Conservation (phyloP, 345 rosid genomes). For the Salix udensis region DNA sequence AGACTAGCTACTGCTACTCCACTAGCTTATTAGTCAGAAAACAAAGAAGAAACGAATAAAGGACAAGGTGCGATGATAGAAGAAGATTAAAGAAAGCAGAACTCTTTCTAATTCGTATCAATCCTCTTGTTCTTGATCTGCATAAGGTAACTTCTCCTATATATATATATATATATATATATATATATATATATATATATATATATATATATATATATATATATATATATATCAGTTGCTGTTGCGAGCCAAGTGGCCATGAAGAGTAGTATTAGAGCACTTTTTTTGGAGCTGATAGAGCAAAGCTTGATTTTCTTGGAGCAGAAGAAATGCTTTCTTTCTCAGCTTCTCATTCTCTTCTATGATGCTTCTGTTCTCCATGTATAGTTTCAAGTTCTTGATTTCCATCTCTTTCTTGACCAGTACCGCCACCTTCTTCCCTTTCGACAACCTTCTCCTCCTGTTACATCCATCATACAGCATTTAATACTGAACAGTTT, state of each 20-base stretch:
- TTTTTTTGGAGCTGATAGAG: slow-evolving; percentile 46
- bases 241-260: not conserved
- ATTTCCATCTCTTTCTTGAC: slow-evolving; percentile 41
- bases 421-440: slow-evolving; percentile 6
- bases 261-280: not conserved
- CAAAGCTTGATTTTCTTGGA: slow-evolving; percentile 64
- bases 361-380: slow-evolving; percentile 63
- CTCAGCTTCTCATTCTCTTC: slow-evolving; percentile 66
- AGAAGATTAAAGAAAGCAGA: not conserved
- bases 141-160: not conserved
- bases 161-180: not conserved
- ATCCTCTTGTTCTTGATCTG: not conserved
- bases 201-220: too few species aligned
- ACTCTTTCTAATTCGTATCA: not conserved
- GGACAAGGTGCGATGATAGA: not conserved
- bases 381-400: slow-evolving; percentile 55
- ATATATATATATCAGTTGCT: not conserved
- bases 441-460: slow-evolving; percentile 27
- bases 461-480: slow-evolving; percentile 17
- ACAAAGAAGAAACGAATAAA: not conserved
- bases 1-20: not conserved
- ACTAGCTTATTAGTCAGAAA: not conserved
- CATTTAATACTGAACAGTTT: not conserved
- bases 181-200: too few species aligned
- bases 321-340: slow-evolving; percentile 60